Evolutionary conservation across 306 rosid genomes (phyloP), one percentile per base, ranked within the genome.

Genomic region (Crataegus laevigata): DNA sequence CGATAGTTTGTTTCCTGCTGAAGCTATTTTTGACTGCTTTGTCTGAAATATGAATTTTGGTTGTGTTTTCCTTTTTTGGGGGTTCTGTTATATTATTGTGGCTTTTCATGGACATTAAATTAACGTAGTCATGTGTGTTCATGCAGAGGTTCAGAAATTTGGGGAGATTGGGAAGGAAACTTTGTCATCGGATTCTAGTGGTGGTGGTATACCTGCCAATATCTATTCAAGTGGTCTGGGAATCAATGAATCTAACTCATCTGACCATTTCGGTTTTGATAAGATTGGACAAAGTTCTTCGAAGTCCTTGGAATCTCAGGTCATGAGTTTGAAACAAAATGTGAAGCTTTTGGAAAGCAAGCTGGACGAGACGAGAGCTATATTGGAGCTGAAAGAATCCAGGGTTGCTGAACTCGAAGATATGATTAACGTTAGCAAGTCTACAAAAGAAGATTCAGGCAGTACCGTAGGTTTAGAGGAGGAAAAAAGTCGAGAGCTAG

Each of bases 91-190:
- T 18, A 3, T 5, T 63, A 14, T 29, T 63, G 6, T 3, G 54
- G 72, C 26, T 21, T 29, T 54, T 51, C 75, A 72, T 76, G 75
- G 18, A 29, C 13, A 79, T 66, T 40, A n/a, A 40, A 29, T 36
- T 64, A 77, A 82, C 7, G 18, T 43, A 61, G 63, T 68, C 60
- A 21, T 71, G 17, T 81, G 65, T 55, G 32, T 59, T 78, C 74
- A 77, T 81, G 85, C 93, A 94, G 97, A 94, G 84, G 82, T 94
- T 73, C 84, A 82, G 76, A 88, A 88, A 69, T 86, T 94, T 30
- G 74, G 82, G 82, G 90, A 87, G 79, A 87, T 90, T 17, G 89
- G 89, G 52, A 82, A 72, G 73, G 93, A 84, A 68, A 77, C 78
- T 25, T 24, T 81, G 58, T 74, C 85, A 50, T 71, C 81, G 13